Evolutionary conservation across 768 basidiomycete species (phyloP), one percentile per base, ranked within the genome.

Genomic region (Terana coerulea): DNA sequence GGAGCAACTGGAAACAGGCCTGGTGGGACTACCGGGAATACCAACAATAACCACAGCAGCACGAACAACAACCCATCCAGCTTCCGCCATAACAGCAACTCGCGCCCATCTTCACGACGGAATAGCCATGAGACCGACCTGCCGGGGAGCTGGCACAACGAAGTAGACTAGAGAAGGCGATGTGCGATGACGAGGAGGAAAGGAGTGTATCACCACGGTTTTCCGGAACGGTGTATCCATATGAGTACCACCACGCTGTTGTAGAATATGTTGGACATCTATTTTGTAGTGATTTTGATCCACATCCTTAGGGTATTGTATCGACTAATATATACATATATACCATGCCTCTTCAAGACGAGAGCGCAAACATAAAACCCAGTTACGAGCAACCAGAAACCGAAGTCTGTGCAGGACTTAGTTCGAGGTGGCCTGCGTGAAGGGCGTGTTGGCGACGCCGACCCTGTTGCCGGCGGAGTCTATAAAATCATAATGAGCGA

Each of bases 391-490:
- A n/a, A n/a, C n/a, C n/a, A n/a, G n/a, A n/a, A n/a, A n/a, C n/a
- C n/a, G n/a, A n/a, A n/a, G n/a, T n/a, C n/a, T n/a, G n/a, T n/a
- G n/a, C n/a, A n/a, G n/a, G n/a, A n/a, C n/a, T 56, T 56, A 75
- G 62, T 76, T 73, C 15, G 64, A 65, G 15, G 61, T 77, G 3
- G 80, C 72, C 14, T 58, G 53, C 0, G 84, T 84, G 64, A 70
- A 78, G 51, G 63, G 62, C 31, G 58, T 83, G 25, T 72, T 77
- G 5, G 83, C 81, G 51, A 84, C 70, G 17, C 83, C 81, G 51
- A 84, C 72, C 15, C 70, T 78, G 43, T 63, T 66, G 69, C 81
- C 79, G 37, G 72, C 64, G 39, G 83, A 81, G 61, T 87, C 84
- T 53, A 3, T 17, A 26, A 15, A 31, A 25, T 3, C 17, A n/a